Conservation (phyloP, 2,329 filamentous ascomycete species). For the Aspergillus oerlinghausenensis region DNA sequence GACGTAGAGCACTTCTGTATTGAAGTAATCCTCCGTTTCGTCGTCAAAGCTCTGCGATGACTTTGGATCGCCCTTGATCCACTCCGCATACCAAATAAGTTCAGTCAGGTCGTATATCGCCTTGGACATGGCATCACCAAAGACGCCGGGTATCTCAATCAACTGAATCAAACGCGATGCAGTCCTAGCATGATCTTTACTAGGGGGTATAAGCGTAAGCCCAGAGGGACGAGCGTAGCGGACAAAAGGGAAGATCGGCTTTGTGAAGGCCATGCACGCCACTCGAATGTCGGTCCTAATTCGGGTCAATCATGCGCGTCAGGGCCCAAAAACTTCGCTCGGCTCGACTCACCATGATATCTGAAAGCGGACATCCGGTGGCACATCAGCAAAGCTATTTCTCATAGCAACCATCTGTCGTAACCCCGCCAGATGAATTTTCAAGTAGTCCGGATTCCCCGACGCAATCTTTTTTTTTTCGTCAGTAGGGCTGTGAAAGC, state of each 20-base stretch:
- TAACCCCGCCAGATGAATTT: constrained; percentile 37
- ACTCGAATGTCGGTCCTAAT: constrained; percentile 39
- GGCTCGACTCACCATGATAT: constrained; percentile 32
- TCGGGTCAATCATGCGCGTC: constrained; percentile 1
- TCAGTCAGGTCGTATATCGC: constrained; percentile 33
- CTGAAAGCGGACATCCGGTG: constrained; percentile 35
- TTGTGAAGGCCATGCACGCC: constrained; percentile 35
- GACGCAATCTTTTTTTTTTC: constrained; percentile 28
- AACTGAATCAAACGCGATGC: constrained; percentile 31
- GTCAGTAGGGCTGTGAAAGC: constrained; percentile 7
- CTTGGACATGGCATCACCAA: constrained; percentile 26
- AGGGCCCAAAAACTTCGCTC: not conserved
- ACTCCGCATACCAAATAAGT: constrained; percentile 35
- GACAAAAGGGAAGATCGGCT: constrained; percentile 37
- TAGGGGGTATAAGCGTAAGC: constrained; percentile 27
- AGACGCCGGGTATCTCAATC: constrained; percentile 32
- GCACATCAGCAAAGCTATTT: constrained; percentile 34
- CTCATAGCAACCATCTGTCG: constrained; percentile 37
- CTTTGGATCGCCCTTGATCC: constrained; percentile 27
- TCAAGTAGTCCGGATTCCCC: constrained; percentile 36
- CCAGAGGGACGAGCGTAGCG: constrained; percentile 29
- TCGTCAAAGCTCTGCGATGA: constrained; percentile 28
- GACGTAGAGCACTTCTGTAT: constrained; percentile 36
- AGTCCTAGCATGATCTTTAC: constrained; percentile 24
- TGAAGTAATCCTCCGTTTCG: constrained; percentile 37